phyloP scores from a whole-genome alignment of 2,329 filamentous ascomycete species.

The Penicillium griseofulvum region DNA sequence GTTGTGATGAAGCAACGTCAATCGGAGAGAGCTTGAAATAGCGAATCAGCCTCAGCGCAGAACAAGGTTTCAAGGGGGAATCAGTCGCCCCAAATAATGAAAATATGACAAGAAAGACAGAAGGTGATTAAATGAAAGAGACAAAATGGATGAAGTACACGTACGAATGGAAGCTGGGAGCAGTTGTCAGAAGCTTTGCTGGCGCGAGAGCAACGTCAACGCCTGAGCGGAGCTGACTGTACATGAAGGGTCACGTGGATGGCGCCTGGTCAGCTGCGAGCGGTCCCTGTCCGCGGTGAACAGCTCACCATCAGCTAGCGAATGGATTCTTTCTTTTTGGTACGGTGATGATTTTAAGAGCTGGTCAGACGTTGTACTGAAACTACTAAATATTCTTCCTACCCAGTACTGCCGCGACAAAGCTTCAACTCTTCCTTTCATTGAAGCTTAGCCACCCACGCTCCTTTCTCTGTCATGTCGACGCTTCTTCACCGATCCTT shows the following conservation, averaged over 20 bases:
- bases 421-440: neutral
- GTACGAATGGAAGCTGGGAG: constrained; percentile 26
- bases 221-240: constrained; percentile 23
- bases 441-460: neutral
- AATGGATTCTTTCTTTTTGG: neutral
- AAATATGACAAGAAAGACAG: constrained; percentile 8
- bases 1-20: constrained; percentile 34
- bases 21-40: constrained; percentile 28
- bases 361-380: neutral
- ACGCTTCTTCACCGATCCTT: constrained; percentile 24
- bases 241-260: constrained; percentile 19
- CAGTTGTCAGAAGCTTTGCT: constrained; percentile 26
- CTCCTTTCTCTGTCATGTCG: constrained; percentile 27
- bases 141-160: constrained; percentile 23
- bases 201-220: constrained; percentile 29
- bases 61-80: constrained; percentile 4
- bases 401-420: neutral
- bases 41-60: constrained; percentile 20
- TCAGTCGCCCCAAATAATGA: constrained; percentile 5
- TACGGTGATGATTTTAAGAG: neutral
- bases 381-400: neutral
- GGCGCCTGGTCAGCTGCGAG: constrained; percentile 8
- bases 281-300: neutral
- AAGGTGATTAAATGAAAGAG: constrained; percentile 15
- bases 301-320: neutral